These are phyloP conservation scores for Escovopsis sp. DNA, from an alignment of 2,329 filamentous ascomycete species.

Conservation along the genomic window DNA sequence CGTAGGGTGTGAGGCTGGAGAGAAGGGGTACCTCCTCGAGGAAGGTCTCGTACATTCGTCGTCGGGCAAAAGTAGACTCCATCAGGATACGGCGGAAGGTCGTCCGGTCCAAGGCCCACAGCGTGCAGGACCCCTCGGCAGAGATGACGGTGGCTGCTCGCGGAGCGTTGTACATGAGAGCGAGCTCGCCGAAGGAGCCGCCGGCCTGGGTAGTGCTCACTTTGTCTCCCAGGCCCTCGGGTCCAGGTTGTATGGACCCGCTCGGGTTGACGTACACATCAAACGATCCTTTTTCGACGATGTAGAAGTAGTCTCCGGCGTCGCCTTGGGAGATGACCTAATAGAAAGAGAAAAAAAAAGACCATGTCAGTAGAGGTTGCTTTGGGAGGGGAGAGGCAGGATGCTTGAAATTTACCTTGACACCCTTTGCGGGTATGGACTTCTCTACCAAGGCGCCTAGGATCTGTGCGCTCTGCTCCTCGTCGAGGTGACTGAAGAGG, in stretches of 20 bases:
- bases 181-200: conserved; percentile 90
- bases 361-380: conserved; percentile 14
- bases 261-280: conserved; percentile 77
- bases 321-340: conserved; percentile 94
- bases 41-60: conserved; percentile 95
- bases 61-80: conserved; percentile 91
- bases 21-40: conserved; percentile 86
- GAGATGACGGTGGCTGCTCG: conserved; percentile 89
- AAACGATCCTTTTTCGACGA: conserved; percentile 82
- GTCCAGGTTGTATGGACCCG: conserved; percentile 64
- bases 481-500: conserved; percentile 84
- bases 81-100: conserved; percentile 97
- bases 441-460: conserved; percentile 88
- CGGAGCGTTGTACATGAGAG: conserved; percentile 96
- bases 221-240: conserved; percentile 67
- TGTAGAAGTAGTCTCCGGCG: conserved; percentile 93
- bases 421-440: conserved; percentile 80
- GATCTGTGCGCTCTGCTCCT: conserved; percentile 79
- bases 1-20: conserved; percentile 71
- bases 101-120: conserved; percentile 90
- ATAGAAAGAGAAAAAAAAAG: no score
- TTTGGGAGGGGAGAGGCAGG: not conserved
- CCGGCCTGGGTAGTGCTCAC: conserved; percentile 74
- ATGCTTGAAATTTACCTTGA: conserved; percentile 35
- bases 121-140: conserved; percentile 58